Conservation (phyloP, 441 rosid species). For the Gossypium gossypioides region DNA sequence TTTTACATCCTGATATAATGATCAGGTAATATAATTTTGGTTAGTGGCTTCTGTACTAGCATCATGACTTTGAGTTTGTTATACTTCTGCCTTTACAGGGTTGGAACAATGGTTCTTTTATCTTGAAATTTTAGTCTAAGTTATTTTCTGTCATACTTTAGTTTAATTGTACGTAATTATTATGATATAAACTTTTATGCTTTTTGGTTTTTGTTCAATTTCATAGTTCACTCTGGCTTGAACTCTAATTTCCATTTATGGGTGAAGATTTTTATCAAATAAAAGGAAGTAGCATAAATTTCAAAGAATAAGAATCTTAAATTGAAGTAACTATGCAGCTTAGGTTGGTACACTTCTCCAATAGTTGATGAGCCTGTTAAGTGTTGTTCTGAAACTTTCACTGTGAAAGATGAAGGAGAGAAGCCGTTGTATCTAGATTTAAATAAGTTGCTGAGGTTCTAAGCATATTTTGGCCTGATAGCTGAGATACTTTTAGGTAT, state of each 20-base stretch:
- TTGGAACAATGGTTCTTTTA: not conserved
- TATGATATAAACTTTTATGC: not conserved
- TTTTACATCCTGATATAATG: not conserved
- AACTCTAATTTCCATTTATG: not conserved
- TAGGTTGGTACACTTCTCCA: not conserved
- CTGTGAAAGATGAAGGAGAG: not conserved
- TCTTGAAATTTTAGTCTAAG: not conserved
- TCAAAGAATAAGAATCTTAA: not conserved
- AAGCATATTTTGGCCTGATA: not conserved
- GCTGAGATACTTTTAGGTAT: not conserved
- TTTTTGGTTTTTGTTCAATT: not conserved
- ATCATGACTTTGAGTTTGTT: not conserved
- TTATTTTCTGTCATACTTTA: not conserved
- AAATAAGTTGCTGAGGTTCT: not conserved
- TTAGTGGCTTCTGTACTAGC: not conserved
- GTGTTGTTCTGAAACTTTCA: not conserved
- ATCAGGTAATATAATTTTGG: not conserved
- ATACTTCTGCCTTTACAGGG: not conserved
- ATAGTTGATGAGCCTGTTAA: not conserved
- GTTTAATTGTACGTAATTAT: not conserved
- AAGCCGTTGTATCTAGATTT: not conserved
- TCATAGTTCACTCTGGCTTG: not conserved
- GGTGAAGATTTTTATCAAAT: not conserved
- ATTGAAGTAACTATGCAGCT: not conserved
- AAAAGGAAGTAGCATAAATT: not conserved